phyloP scores from a whole-genome alignment of 192 early-diverging fungal genomes.

The Pilobolus umbonatus region DNA sequence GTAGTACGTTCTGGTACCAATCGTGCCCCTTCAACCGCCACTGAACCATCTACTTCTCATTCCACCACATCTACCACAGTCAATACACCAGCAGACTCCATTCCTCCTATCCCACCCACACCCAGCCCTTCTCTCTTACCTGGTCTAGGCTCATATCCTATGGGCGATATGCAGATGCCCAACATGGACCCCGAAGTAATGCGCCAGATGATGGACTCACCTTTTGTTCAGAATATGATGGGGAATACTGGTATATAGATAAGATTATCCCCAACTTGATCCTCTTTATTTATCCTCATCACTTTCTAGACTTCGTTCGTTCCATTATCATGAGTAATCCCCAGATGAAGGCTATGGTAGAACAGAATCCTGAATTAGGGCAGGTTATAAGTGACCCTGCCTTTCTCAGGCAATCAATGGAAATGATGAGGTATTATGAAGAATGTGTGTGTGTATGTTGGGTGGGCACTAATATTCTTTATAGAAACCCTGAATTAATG shows the following conservation, averaged over 20 bases:
- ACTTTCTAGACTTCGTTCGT: constrained; percentile 43
- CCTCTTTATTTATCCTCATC: constrained; percentile 3
- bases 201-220: constrained; percentile 37
- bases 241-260: constrained; percentile 28
- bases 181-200: constrained; percentile 33
- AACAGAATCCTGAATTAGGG: constrained; percentile 58
- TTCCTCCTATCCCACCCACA: constrained; percentile 16
- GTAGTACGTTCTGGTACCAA: constrained; percentile 69
- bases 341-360: constrained; percentile 51
- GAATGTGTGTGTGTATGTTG: background rate
- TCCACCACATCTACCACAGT: constrained; percentile 4
- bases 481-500: constrained; percentile 57
- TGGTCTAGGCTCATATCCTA: constrained; percentile 2
- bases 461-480: background rate
- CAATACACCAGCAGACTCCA: background rate
- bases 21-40: background rate
- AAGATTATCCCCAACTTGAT: too few species aligned
- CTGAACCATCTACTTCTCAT: constrained; percentile 17
- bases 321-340: constrained; percentile 61
- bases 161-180: constrained; percentile 9
- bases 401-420: constrained; percentile 52
- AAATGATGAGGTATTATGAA: constrained; percentile 37
- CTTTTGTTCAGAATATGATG: constrained; percentile 33
- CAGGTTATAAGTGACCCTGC: constrained; percentile 58
- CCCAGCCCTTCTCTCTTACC: constrained; percentile 3